Percentiles rank a stretch among this genome's conserved stretches.
Conservation (phyloP, 305 asterid species). For the Euphrasia arctica region DNA sequence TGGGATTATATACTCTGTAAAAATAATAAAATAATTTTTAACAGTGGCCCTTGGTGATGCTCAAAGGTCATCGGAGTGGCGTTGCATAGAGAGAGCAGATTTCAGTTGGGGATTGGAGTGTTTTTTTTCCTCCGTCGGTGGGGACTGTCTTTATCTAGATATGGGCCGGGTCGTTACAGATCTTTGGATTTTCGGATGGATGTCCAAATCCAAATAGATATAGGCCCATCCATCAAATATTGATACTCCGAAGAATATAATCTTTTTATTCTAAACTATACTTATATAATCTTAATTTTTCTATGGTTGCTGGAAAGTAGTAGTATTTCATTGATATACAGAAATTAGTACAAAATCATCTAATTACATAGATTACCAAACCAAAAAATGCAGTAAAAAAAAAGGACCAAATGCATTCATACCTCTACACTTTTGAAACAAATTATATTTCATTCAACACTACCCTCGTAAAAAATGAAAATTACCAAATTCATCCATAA, state of each 20-base stretch:
- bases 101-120: constrained; percentile 4
- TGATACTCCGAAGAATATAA: too few species aligned
- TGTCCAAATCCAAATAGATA: background rate
- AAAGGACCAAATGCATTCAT: background rate
- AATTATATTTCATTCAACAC: too few species aligned
- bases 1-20: constrained; percentile 14
- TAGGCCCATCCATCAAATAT: background rate
- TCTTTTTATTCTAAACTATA: too few species aligned
- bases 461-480: too few species aligned
- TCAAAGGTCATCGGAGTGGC: constrained; percentile 23
- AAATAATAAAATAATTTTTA: constrained; percentile 1
- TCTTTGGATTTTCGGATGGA: background rate
- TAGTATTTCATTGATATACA: too few species aligned
- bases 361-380: background rate
- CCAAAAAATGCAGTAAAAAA: too few species aligned
- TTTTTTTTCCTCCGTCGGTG: background rate
- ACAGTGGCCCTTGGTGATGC: constrained; percentile 21
- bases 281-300: too few species aligned
- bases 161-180: constrained; percentile 7
- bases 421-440: background rate
- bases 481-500: background rate
- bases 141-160: background rate
- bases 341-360: background rate
- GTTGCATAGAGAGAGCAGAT: constrained; percentile 3
- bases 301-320: too few species aligned